Percentiles rank a stretch among this genome's conserved stretches.
Evolutionary conservation across 345 rosid species (phyloP).

Genomic region (Populus simonii): DNA sequence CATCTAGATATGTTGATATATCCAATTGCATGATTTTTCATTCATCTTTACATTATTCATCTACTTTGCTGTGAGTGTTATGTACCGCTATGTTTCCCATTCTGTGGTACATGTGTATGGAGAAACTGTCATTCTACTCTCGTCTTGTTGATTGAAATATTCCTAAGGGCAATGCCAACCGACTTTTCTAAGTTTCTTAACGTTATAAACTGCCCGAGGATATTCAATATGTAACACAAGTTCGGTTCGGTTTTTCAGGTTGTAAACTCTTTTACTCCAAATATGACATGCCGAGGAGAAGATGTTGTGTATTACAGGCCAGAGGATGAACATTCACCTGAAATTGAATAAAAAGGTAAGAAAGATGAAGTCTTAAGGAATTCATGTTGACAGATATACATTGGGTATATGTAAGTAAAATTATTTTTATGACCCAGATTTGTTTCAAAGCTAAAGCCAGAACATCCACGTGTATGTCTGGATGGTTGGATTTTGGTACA

Average conservation of each 20-base stretch:
- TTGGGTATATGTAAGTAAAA: conserved; percentile 23
- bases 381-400: conserved; percentile 17
- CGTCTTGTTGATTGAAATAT: neutral
- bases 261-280: conserved; percentile 28
- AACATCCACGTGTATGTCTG: conserved; percentile 4
- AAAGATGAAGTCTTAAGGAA: neutral
- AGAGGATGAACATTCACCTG: neutral
- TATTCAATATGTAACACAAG: neutral
- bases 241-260: conserved; percentile 24
- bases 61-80: neutral
- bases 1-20: neutral
- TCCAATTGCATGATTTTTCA: neutral
- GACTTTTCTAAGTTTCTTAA: neutral
- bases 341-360: conserved; percentile 15
- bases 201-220: neutral
- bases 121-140: neutral
- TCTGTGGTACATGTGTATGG: neutral
- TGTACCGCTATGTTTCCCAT: neutral
- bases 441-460: neutral
- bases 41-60: neutral
- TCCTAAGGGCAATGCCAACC: neutral
- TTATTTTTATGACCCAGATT: conserved; percentile 19
- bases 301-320: conserved; percentile 19
- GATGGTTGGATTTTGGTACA: conserved; percentile 19
- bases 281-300: conserved; percentile 45